Conservation (phyloP, 495 filamentous ascomycete genomes). For the Daldinia childiae region DNA sequence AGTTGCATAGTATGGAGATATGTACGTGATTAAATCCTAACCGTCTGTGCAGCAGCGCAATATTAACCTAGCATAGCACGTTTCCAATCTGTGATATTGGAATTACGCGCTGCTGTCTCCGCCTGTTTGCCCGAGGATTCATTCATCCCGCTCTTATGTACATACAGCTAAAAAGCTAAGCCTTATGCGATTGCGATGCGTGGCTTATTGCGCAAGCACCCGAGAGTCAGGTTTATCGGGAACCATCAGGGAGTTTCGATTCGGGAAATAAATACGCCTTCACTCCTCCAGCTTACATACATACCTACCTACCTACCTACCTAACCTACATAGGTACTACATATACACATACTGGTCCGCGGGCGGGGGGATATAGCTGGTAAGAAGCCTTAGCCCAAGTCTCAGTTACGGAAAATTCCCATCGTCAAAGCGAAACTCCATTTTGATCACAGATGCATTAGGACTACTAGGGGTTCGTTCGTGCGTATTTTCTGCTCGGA, state of each 20-base stretch:
- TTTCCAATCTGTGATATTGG: conserved; percentile 16
- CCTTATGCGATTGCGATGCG: conserved; percentile 1
- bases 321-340: not conserved
- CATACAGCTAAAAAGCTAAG: not conserved
- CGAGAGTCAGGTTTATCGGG: not conserved
- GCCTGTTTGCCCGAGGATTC: not conserved
- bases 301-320: not conserved
- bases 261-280: not conserved
- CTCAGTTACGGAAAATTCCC: conserved; percentile 14
- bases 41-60: conserved; percentile 28
- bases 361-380: not conserved
- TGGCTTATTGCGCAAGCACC: conserved; percentile 6
- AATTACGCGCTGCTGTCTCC: conserved; percentile 22
- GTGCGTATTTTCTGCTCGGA: not conserved
- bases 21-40: conserved; percentile 34
- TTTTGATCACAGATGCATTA: not conserved
- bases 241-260: not conserved
- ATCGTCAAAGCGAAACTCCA: conserved; percentile 25
- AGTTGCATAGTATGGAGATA: conserved; percentile 4
- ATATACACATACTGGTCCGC: not conserved
- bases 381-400: conserved; percentile 17
- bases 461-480: not conserved
- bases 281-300: not conserved
- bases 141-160: conserved; percentile 1
- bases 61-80: conserved; percentile 6